Evolutionary conservation across 352 stramenopile genomes (phyloP), one percentile per base, ranked within the genome.

Genomic region (Globisporangium orthogonon): DNA sequence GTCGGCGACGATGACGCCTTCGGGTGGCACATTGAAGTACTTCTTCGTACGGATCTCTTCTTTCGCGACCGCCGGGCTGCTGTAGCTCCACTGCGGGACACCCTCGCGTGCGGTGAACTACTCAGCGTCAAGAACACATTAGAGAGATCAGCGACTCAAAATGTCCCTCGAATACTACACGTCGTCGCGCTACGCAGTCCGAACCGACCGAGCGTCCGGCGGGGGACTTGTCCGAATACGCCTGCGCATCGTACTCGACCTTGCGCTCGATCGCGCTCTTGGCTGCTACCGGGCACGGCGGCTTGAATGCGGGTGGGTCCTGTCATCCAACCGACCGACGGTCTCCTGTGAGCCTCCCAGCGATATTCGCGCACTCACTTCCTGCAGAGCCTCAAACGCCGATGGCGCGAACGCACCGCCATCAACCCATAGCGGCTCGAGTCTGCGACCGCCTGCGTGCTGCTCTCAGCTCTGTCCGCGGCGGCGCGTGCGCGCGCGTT

Each of bases 261-360:
- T 77, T 76, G 40, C 74, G 69, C 56, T 83, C 62, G 52, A 90
- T 90, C 28, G 72, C 60, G 2, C 59, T 47, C 64, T 86, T 90
- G 50, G 78, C 80, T 30, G 83, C 77, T 4, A 73, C 55, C 4
- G 60, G 46, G 47, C 67, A 85, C 13, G 63, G 61, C 14, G 66
- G 74, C 50, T 80, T 85, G 67, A 90, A 90, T 9, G 61, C 45
- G 39, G 57, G 54, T 41, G 65, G 35, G 23, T 62, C 39, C 55
- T 64, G 17, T 31, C 9, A n/a, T 5, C 33, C 33, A 23, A 5
- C 15, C 33, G 15, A 18, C 33, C 47, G 29, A 14, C 37, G 37
- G 11, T 15, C 37, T 43, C 37, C 13, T 45, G n/a, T 45, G 33
- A 33, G 39, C 17, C 13, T 33, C n/a, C 2, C 31, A 39, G 14